Base-by-base conservation (phyloP, 495 filamentous ascomycete species). In the Opeltia flavorubescens region DNA sequence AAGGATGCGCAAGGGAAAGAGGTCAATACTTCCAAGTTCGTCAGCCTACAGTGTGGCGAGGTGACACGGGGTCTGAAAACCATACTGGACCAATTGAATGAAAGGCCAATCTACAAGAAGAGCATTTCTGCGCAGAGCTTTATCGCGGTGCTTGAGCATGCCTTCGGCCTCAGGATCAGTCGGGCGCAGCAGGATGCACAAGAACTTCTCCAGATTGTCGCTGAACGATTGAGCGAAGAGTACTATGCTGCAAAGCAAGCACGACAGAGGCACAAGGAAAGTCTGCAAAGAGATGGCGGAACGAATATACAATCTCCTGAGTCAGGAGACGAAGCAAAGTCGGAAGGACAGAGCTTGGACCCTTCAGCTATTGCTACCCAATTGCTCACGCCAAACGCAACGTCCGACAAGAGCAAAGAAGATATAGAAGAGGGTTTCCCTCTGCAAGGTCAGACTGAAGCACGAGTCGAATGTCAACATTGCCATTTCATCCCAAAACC, bases 101-200 rank as follows among this genome's bases (percentile, higher is more conserved):
- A 96, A 66, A 72, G 89, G 29, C 91, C 91, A 2, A 83, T 95
- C 48, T 87, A 86, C 59, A 85, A 77, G 65, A 96, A 95, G 68
- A 94, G 85, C 0, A 94, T 96, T 50, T 88, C 88, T 13, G 85
- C 89, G 18, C 74, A 71, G 2, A 66, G 68, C 1, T 96, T 99
- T 58, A 78, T 99, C 15, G 61, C 71, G 45, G 77, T 79, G 0
- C 65, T 99, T 23, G 91, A 99, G 64, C 69, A 70, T 30, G 87
- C 89, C 4, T 99, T 94, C 59, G 74, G 78, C 25, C 86, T 89
- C 49, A 78, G 82, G 34, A 89, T 99, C 56, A 94, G 83, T 55
- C 81, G 91, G 39, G 81, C 86, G 49, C 93, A 99, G 60, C 93
- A 99, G 62, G 91, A 99, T 66, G 91, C 91, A n/a, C 91, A 99